Base-by-base conservation (phyloP, 345 rosid species). In the Hypericum perforatum region DNA sequence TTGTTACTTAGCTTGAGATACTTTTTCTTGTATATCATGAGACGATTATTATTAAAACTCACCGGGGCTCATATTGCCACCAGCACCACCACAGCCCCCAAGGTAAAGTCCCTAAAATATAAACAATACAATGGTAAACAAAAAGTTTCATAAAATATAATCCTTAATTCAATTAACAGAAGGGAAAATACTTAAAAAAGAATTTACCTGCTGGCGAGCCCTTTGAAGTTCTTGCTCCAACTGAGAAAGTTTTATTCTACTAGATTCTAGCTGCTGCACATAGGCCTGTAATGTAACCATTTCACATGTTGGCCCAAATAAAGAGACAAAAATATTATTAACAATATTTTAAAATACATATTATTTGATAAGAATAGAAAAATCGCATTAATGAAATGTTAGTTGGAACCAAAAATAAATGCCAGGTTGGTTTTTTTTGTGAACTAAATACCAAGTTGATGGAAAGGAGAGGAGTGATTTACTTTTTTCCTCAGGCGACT, bases 401-500 rank as follows among this genome's bases (percentile, higher is more conserved):
- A 13, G 7, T 29, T 40, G 29, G 36, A 52, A 40, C 46, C 37
- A 13, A 3, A 43, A 37, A 41, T 53, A 14, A 47, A 11, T 46
- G 8, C 32, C 32, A 22, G 4, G 32, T 22, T 22, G 32, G 32
- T 22, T 22, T 22, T 22, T 22, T 22, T 22, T 22, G 32, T 1
- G 32, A 22, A 22, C 1, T 52, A 13, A 32, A 13, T 6, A 41
- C 15, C 14, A 22, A 36, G 51, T 44, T 8, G 62, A 2, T 32
- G 45, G 44, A 52, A 49, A 62, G 11, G 13, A 38, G 41, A 42
- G 32, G 32, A 22, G 32, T 22, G 32, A 22, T 22, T 22, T 6
- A 80, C 98, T 89, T 92, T 92, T 78, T 92, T 92, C 63, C 98
- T 83, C 11, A 92, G 80, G 52, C 98, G 90, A 62, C 98, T 92